Base-by-base conservation (phyloP, 1,139 yeast genomes). In the Suhomyces choctaworum region DNA sequence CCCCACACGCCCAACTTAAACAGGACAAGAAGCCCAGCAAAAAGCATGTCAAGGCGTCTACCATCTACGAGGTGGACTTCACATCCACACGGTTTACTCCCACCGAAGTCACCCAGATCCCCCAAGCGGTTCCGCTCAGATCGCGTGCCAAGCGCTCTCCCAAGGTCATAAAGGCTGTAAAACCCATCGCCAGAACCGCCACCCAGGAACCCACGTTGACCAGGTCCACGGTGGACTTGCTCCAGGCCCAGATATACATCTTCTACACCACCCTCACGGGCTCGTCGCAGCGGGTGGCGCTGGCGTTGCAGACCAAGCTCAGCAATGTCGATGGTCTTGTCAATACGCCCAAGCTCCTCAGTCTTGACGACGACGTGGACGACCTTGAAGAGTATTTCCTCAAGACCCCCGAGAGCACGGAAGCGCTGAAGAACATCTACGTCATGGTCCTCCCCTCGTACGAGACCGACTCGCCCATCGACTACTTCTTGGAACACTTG, bases 401-500 rank as follows among this genome's bases (percentile, higher is more conserved):
- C 30, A 71, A 78, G 31, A 79, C 82, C 10, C 86, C 88, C 6
- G 47, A 56, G 6, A 52, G 59, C 19, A 62, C 61, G 6, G 51
- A 46, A 20, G 44, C 50, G 9, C n/a, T n/a, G n/a, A 64, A 67
- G 36, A 68, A 78, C 28, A 63, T 86, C n/a, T 89, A 87, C 51
- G 55, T 90, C 16, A 50, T 89, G 45, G 87, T 89, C 11, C 67
- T 89, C 19, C 97, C 97, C 2, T 87, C 96, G 0, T 89, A 89
- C 55, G 97, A 88, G 50, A 85, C 90, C 0, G 97, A 89, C 58
- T 85, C 95, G 2, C 96, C 97, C 8, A 73, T 90, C 31, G 97
- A 89, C 58, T 89, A 80, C 54, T 88, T 88, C 58, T 66, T 89
- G 40, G 95, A 87, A 52, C 82, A 86, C 34, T 67, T 89, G 48